These are phyloP conservation scores for Hericium rajendrae DNA, from an alignment of 768 basidiomycete genomes.

Conservation along the genomic window DNA sequence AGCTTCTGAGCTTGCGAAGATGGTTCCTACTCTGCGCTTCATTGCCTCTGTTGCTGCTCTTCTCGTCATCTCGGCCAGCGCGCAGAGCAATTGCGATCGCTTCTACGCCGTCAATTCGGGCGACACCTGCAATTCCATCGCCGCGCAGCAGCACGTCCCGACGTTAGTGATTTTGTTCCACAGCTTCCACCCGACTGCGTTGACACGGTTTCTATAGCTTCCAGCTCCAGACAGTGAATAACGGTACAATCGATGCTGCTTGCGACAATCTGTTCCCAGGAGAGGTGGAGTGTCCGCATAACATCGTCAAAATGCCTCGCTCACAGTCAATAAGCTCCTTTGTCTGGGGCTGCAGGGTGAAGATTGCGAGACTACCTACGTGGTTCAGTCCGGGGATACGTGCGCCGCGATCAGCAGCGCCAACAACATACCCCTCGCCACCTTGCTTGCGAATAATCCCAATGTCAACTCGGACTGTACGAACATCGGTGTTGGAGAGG, in stretches of 20 bases:
- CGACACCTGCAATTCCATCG: slow-evolving; percentile 63
- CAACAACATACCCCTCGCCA: slow-evolving; percentile 39
- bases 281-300: background rate
- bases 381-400: slow-evolving; percentile 43
- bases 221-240: slow-evolving; percentile 63
- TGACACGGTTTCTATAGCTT: slow-evolving; percentile 35
- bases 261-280: slow-evolving; percentile 55
- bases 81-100: slow-evolving; percentile 41
- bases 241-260: slow-evolving; percentile 31
- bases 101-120: slow-evolving; percentile 45
- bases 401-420: slow-evolving; percentile 40
- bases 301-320: background rate
- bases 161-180: slow-evolving; percentile 35
- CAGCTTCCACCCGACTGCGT: slow-evolving; percentile 2
- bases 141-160: slow-evolving; percentile 47
- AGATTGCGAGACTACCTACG: slow-evolving; percentile 57
- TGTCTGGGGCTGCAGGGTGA: slow-evolving; percentile 53
- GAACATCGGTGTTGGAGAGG: slow-evolving; percentile 74
- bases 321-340: slow-evolving; percentile 22
- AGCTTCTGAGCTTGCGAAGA: background rate
- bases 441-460: slow-evolving; percentile 64
- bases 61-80: background rate
- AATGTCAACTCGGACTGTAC: slow-evolving; percentile 45
- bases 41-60: background rate
- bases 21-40: background rate